phyloP scores from a whole-genome alignment of 257 asterid genomes.

The Lycium ferocissimum region DNA sequence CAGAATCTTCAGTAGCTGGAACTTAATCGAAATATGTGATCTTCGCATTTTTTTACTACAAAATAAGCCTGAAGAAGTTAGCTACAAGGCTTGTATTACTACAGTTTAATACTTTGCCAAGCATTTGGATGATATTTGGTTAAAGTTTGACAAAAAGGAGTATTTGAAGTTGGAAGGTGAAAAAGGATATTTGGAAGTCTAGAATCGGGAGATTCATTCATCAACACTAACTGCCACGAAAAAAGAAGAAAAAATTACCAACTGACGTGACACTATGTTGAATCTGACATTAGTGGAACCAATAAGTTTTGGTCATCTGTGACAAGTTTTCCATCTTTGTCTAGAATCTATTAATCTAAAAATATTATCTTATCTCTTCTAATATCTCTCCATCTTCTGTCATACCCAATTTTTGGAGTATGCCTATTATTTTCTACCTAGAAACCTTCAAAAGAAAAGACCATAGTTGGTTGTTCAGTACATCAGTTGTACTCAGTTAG shows the following conservation, averaged over 20 bases:
- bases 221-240: no score
- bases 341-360: not conserved
- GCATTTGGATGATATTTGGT: no score
- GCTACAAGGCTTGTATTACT: no score
- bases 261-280: not conserved
- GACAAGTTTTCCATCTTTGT: not conserved
- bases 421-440: not conserved
- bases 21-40: not conserved
- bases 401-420: not conserved
- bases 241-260: no score
- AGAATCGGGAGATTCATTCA: no score
- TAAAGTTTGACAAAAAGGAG: no score
- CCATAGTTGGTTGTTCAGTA: no score
- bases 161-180: no score
- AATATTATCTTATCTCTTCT: not conserved
- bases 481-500: no score
- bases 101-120: no score
- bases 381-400: not conserved
- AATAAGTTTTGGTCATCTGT: not conserved
- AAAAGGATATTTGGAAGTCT: no score
- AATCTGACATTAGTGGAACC: slow-evolving; percentile 1
- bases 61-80: not conserved
- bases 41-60: not conserved
- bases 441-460: no score
- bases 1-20: not conserved